These are phyloP conservation scores for Salix dunnii DNA, from an alignment of 345 rosid genomes.

Conservation along the genomic window DNA sequence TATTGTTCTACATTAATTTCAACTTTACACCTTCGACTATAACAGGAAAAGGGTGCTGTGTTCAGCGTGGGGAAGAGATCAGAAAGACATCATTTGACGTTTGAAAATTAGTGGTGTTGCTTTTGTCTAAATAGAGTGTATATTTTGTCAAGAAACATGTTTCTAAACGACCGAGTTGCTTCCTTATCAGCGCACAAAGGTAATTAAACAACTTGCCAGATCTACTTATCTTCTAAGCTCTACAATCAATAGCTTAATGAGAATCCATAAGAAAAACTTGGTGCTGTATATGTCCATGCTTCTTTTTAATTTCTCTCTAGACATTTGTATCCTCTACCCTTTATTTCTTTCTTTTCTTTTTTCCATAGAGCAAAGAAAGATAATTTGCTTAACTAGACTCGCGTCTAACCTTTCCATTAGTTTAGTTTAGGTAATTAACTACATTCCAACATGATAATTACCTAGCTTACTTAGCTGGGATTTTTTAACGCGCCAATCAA, in stretches of 20 bases:
- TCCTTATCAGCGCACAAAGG: slow-evolving; percentile 2
- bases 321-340: background rate
- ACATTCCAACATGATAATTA: background rate
- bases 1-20: no score
- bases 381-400: background rate
- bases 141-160: background rate
- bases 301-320: background rate
- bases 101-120: background rate
- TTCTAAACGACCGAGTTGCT: background rate
- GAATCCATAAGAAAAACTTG: background rate
- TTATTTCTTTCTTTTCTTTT: background rate
- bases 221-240: slow-evolving; percentile 35
- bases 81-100: background rate
- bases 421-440: background rate
- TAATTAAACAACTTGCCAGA: slow-evolving; percentile 21
- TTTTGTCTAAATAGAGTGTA: background rate
- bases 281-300: background rate
- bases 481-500: background rate
- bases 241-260: slow-evolving; percentile 9
- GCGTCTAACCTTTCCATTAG: background rate
- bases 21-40: no score
- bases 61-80: background rate
- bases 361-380: background rate
- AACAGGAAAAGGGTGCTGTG: background rate
- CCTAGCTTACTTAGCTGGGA: background rate